Conservation (phyloP, 345 rosid genomes). For the Diplotaxis tenuifolia region DNA sequence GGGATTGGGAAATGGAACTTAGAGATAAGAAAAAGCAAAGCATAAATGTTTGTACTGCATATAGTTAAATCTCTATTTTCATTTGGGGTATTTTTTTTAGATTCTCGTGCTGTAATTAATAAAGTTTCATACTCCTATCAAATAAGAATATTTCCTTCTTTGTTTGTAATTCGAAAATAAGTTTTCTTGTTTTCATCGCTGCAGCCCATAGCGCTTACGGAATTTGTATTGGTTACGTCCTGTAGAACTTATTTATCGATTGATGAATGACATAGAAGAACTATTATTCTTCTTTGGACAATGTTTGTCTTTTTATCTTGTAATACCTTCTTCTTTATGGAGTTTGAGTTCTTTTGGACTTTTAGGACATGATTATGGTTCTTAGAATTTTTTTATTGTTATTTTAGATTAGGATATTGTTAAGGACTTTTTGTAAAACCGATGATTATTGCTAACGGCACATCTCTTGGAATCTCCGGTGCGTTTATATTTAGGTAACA, state of each 20-base stretch:
- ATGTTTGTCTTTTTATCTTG: too few species aligned
- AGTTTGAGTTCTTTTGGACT: too few species aligned
- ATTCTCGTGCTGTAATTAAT: conserved; percentile 32
- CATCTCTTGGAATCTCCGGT: too few species aligned
- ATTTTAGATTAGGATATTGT: too few species aligned
- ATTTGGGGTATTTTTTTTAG: conserved; percentile 22
- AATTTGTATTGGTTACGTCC: background rate
- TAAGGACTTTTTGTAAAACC: too few species aligned
- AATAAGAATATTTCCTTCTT: conserved; percentile 15
- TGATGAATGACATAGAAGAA: background rate
- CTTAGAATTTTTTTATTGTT: too few species aligned
- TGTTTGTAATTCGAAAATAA: background rate
- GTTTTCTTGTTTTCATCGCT: conserved; percentile 28
- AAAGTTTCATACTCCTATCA: conserved; percentile 13
- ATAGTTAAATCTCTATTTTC: conserved; percentile 29
- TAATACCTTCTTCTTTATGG: too few species aligned
- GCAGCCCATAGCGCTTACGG: background rate
- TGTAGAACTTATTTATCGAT: background rate
- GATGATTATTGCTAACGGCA: too few species aligned
- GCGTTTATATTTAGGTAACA: too few species aligned
- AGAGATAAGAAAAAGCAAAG: conserved; percentile 24
- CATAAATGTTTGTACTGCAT: conserved; percentile 33
- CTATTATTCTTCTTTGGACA: background rate
- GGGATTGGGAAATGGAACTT: conserved; percentile 11
- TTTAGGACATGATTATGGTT: too few species aligned